Evolutionary conservation across 139 green algal genomes (phyloP).

Genomic region (Pycnococcus provasolii): DNA sequence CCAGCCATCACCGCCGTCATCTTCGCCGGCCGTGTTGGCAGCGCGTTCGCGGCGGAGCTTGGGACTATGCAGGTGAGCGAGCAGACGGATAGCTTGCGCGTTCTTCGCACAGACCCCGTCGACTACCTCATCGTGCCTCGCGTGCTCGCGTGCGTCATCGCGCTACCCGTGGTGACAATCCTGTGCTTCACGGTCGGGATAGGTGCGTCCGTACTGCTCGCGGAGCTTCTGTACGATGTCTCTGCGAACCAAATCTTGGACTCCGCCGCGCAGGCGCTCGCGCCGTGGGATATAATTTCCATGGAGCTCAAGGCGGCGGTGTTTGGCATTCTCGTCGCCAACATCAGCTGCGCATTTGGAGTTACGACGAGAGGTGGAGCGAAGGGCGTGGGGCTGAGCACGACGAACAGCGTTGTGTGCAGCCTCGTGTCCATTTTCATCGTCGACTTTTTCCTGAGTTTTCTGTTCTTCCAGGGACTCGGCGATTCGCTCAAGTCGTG

Average conservation of each 20-base stretch:
- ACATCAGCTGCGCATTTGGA: conserved; percentile 79
- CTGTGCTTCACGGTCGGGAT: conserved; percentile 94
- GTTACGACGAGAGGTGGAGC: conserved; percentile 94
- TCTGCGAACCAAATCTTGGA: conserved; percentile 90
- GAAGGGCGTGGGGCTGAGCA: conserved; percentile 95
- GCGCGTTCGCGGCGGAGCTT: conserved; percentile 92
- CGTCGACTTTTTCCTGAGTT: conserved; percentile 89
- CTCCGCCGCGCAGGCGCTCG: conserved; percentile 46
- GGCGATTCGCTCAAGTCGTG: too few species aligned
- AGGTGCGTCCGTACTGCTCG: conserved; percentile 71
- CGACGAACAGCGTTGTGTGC: conserved; percentile 93
- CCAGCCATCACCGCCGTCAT: conserved; percentile 97
- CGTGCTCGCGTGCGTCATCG: conserved; percentile 83
- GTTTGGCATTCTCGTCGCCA: conserved; percentile 77
- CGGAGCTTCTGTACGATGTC: conserved; percentile 86
- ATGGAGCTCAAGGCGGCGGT: conserved; percentile 73
- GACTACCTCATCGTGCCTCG: conserved; percentile 95
- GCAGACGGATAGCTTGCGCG: conserved; percentile 90
- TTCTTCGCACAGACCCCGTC: conserved; percentile 87
- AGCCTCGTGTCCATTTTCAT: conserved; percentile 94
- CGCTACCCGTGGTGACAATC: conserved; percentile 55
- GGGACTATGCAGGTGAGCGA: conserved; percentile 97
- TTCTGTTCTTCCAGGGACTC: conserved; percentile 69
- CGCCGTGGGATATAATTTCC: conserved; percentile 74
- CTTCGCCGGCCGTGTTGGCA: conserved; percentile 85